Percentiles rank a stretch among this genome's conserved stretches.
These are phyloP conservation scores for Bidens hawaiensis DNA, from an alignment of 140 eudicot genomes.

Conservation along the genomic window DNA sequence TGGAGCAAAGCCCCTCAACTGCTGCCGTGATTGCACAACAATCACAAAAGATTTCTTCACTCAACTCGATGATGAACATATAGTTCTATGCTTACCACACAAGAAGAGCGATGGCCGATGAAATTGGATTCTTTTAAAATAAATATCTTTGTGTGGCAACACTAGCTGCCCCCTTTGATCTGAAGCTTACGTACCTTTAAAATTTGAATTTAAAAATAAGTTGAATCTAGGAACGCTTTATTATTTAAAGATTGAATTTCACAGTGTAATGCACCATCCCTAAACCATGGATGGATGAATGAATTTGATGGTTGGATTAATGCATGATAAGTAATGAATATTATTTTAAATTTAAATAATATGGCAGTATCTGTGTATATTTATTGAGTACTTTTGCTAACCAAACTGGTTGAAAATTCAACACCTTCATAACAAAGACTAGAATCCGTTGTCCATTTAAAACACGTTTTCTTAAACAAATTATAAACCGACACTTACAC, in stretches of 20 bases:
- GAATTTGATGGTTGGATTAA: not conserved
- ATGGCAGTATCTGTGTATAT: not conserved
- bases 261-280: not conserved
- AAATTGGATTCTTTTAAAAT: not conserved
- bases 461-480: too few relatives aligned
- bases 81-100: not conserved
- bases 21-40: conserved; percentile 16
- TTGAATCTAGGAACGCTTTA: not conserved
- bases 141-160: not conserved
- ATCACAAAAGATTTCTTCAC: conserved; percentile 21
- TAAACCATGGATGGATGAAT: not conserved
- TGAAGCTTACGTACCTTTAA: not conserved
- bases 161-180: not conserved
- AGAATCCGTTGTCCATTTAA: too few relatives aligned
- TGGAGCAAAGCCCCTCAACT: conserved; percentile 23
- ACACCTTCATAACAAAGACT: too few relatives aligned
- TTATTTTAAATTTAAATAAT: not conserved
- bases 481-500: too few relatives aligned
- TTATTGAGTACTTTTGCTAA: too few relatives aligned
- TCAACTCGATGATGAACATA: not conserved
- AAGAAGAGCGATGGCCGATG: not conserved
- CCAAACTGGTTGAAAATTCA: too few relatives aligned
- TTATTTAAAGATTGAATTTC: not conserved
- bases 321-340: not conserved
- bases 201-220: not conserved